Base-by-base conservation (phyloP, 2,329 filamentous ascomycete species). In the Fusarium sp. region DNA sequence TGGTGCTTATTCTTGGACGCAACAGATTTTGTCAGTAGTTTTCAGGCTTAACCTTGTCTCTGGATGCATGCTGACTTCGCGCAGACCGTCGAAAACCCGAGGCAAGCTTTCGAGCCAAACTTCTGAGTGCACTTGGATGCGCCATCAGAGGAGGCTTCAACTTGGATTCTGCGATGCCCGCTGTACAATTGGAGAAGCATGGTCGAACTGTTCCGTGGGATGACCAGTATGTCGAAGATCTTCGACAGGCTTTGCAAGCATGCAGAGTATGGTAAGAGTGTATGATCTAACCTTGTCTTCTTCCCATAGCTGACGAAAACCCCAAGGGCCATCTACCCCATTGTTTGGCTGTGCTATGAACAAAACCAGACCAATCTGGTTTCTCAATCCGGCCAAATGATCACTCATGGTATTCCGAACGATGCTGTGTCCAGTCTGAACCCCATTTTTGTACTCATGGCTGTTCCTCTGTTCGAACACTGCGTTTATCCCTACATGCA, bases 401-500 rank as follows among this genome's bases (percentile, higher is more conserved):
- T 30, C 11, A 59, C 56, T 1, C 23, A 59, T 11, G 56, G 56
- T 6, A 59, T 59, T 27, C 56, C 56, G 6, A 59, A 59, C 11
- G 56, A 59, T 30, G 56, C 56, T 14, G 56, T 59, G 2, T 59
- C 56, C 2, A 59, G 56, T 20, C 56, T 59, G 3, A 59, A 59
- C 25, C 56, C 56, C 35, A 59, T 59, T 2, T 59, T 59, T 41
- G 56, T 59, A 2, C 56, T 59, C 4, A 41, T 59, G 56, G 56
- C 56, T 30, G 56, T 59, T n/a, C 56, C 56, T 4, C 3, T 59
- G 2, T 59, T 59, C 23, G 56, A 59, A 41, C 56, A 27, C 18
- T 59, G 56, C 23, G 56, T 59, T 4, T 59, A 59, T 27, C 56
- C 56, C 2, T 59, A 59, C 35, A 59, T 59, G 56, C 35, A 59